These are phyloP conservation scores for Malania oleifera DNA, from an alignment of 164 flowering plant genomes.

Conservation along the genomic window DNA sequence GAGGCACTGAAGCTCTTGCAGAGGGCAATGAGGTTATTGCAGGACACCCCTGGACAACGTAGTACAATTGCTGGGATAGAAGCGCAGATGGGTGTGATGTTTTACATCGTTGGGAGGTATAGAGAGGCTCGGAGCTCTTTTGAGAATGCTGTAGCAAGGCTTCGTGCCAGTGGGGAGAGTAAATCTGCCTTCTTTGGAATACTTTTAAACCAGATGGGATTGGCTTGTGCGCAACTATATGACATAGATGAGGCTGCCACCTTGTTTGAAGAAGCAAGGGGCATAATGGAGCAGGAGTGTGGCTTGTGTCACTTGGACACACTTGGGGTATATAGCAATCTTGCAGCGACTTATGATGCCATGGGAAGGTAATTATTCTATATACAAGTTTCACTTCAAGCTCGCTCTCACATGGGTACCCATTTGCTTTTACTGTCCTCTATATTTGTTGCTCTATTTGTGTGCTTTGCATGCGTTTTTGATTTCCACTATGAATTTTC, in stretches of 20 bases:
- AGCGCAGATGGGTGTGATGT: constrained; percentile 43
- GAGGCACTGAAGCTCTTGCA: constrained; percentile 35
- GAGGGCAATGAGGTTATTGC: constrained; percentile 27
- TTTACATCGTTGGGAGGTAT: constrained; percentile 37
- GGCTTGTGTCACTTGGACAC: constrained; percentile 37
- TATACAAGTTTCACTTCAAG: not conserved
- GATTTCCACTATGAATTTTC: no score
- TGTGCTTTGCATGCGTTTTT: no score
- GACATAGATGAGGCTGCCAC: constrained; percentile 31
- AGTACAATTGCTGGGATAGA: constrained; percentile 38
- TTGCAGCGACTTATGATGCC: constrained; percentile 49
- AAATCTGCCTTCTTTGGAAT: constrained; percentile 36
- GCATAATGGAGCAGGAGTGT: constrained; percentile 28
- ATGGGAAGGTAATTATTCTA: constrained; percentile 35
- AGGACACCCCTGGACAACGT: constrained; percentile 23
- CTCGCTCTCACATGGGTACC: no score
- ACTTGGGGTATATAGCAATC: constrained; percentile 41
- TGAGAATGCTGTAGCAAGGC: constrained; percentile 25
- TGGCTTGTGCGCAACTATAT: constrained; percentile 36
- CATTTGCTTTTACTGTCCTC: not conserved
- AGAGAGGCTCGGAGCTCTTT: constrained; percentile 29
- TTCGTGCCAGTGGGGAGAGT: constrained; percentile 32
- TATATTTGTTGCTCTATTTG: not conserved
- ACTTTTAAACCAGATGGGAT: constrained; percentile 42
- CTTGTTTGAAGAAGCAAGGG: constrained; percentile 38